Percentiles rank a stretch among this genome's conserved stretches.
Evolutionary conservation across 106 monocot species (phyloP).

Genomic region (Dactylorhiza incarnata): DNA sequence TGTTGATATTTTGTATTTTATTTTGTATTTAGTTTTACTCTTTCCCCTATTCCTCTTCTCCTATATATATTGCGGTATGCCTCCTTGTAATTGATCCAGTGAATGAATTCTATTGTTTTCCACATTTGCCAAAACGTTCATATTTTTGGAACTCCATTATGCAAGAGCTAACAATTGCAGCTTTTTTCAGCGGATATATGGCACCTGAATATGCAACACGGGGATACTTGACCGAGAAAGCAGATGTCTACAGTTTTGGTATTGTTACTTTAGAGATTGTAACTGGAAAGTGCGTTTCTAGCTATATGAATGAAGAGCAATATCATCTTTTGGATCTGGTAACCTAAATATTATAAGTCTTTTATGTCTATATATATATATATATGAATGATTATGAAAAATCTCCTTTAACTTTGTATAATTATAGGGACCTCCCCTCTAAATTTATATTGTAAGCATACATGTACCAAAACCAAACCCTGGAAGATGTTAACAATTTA

Average conservation of each 20-base stretch:
- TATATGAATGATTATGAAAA: too few species aligned
- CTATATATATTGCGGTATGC: too few species aligned
- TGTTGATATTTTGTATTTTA: too few species aligned
- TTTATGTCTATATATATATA: background rate
- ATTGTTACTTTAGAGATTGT: constrained; percentile 48
- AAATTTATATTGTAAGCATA: too few species aligned
- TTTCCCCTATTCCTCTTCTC: too few species aligned
- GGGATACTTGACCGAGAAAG: constrained; percentile 57
- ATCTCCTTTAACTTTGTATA: too few species aligned
- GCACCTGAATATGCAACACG: constrained; percentile 60
- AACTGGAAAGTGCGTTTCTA: constrained; percentile 42
- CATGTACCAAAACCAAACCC: too few species aligned
- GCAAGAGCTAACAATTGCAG: background rate
- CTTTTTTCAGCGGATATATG: constrained; percentile 44
- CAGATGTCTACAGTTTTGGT: constrained; percentile 69
- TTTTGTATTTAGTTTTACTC: too few species aligned
- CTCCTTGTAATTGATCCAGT: too few species aligned
- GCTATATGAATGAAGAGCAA: constrained; percentile 32
- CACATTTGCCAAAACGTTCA: background rate
- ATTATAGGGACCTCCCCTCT: too few species aligned
- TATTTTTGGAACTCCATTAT: background rate
- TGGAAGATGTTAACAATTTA: too few species aligned
- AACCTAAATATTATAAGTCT: background rate
- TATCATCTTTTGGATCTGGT: constrained; percentile 55
- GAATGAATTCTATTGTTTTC: background rate